Evolutionary conservation across 768 basidiomycete species (phyloP).

Genomic region (Peribolospora kevripleyi): DNA sequence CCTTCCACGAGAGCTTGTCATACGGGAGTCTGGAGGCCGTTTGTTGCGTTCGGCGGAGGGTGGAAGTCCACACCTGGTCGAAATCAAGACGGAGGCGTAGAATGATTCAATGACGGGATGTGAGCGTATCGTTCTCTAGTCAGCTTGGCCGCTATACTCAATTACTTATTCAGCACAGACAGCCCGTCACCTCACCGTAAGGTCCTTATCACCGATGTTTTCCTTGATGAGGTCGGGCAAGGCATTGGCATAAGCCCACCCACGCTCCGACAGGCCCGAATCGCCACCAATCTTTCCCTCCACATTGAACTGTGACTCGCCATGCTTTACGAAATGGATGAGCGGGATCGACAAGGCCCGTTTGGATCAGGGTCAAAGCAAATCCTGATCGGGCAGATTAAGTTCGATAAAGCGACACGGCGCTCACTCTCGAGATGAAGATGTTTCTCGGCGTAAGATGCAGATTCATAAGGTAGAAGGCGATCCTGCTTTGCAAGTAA

Average conservation of each 20-base stretch:
- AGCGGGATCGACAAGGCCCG: not conserved
- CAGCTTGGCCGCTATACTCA: not conserved
- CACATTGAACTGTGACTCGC: constrained; percentile 90
- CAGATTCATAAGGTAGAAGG: constrained; percentile 93
- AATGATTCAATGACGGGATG: not conserved
- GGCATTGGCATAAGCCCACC: constrained; percentile 59
- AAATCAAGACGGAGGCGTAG: not conserved
- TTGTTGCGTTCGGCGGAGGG: constrained; percentile 71
- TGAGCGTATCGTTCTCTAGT: not conserved
- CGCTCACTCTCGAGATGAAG: constrained; percentile 69
- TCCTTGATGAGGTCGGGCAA: constrained; percentile 68
- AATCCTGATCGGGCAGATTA: not conserved
- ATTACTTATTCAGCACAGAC: not conserved
- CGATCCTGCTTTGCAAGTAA: constrained; percentile 87
- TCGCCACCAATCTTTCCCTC: constrained; percentile 98
- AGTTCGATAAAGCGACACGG: not conserved
- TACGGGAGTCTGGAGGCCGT: constrained; percentile 63
- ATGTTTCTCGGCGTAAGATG: constrained; percentile 92
- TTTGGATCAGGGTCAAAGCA: not conserved
- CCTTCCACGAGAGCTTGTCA: constrained; percentile 92
- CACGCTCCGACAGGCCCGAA: constrained; percentile 56
- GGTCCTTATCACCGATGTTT: constrained; percentile 63
- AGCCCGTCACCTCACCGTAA: constrained; percentile 37
- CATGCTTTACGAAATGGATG: constrained; percentile 37
- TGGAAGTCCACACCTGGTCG: constrained; percentile 90